These are phyloP conservation scores for Mucor plumbeus DNA, from an alignment of 371 early-diverging fungal species.

Conservation along the genomic window DNA sequence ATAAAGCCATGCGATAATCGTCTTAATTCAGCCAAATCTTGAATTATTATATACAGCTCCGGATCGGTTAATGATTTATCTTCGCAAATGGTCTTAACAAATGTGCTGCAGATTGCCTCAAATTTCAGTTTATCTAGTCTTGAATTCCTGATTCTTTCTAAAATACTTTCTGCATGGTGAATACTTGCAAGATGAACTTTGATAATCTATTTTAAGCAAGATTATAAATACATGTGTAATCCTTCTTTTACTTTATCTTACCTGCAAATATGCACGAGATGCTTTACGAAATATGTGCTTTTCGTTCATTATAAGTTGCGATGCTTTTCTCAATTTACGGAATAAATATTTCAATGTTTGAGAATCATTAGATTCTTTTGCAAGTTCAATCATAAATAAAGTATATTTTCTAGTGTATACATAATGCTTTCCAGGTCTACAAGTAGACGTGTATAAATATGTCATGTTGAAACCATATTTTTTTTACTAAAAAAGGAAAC, in stretches of 20 bases:
- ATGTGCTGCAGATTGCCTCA: constrained; percentile 8
- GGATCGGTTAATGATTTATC: constrained; percentile 7
- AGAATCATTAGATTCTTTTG: constrained; percentile 58
- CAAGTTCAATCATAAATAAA: constrained; percentile 59
- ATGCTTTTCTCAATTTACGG: constrained; percentile 62
- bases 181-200: background rate
- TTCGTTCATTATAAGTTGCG: constrained; percentile 55
- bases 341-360: constrained; percentile 62
- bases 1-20: constrained; percentile 8
- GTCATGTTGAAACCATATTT: background rate
- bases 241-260: constrained; percentile 1
- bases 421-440: constrained; percentile 71
- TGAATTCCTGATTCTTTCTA: constrained; percentile 11
- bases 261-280: constrained; percentile 50
- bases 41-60: constrained; percentile 12
- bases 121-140: constrained; percentile 10
- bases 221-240: no score
- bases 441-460: background rate
- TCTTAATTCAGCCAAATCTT: constrained; percentile 21
- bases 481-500: background rate
- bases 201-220: constrained; percentile 1
- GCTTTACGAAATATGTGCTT: constrained; percentile 55
- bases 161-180: constrained; percentile 1
- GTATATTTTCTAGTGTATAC: constrained; percentile 71
- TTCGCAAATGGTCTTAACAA: background rate